A percentile compares a stretch with the other conserved stretches of the same genome.
phyloP scores from a whole-genome alignment of 2,329 filamentous ascomycete genomes.

The Dryadomyces quercus-mongolicae region DNA sequence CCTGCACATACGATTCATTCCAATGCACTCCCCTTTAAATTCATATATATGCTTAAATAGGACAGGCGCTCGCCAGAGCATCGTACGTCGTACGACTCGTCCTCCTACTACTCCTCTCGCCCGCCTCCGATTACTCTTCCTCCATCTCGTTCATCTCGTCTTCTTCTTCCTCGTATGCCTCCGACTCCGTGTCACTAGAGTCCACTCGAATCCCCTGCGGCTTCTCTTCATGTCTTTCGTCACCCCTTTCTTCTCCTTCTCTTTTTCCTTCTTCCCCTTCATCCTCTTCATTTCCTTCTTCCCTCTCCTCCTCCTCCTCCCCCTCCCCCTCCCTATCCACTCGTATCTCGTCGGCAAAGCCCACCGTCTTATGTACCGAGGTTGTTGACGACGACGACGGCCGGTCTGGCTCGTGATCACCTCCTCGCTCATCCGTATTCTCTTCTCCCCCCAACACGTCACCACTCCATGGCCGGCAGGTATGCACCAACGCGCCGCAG shows the following conservation, averaged over 20 bases:
- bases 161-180: slow-evolving; percentile 19
- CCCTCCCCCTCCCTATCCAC: slow-evolving; percentile 18
- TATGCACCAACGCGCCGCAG: slow-evolving; percentile 71
- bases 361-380: slow-evolving; percentile 40
- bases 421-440: background rate
- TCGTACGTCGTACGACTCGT: background rate
- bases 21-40: background rate
- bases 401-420: background rate
- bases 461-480: slow-evolving; percentile 84
- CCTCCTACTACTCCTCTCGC: background rate
- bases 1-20: background rate
- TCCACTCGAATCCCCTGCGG: background rate
- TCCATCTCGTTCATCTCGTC: slow-evolving; percentile 6
- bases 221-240: no score
- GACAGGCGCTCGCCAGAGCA: background rate
- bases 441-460: slow-evolving; percentile 58
- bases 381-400: background rate
- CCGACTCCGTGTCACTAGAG: slow-evolving; percentile 14
- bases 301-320: slow-evolving; percentile 11
- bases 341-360: slow-evolving; percentile 45
- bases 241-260: background rate
- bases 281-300: background rate
- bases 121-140: slow-evolving; percentile 12
- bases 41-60: background rate
- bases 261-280: background rate